These are phyloP conservation scores for Yarrowia osloensis DNA, from an alignment of 805 yeast genomes.

Conservation along the genomic window DNA sequence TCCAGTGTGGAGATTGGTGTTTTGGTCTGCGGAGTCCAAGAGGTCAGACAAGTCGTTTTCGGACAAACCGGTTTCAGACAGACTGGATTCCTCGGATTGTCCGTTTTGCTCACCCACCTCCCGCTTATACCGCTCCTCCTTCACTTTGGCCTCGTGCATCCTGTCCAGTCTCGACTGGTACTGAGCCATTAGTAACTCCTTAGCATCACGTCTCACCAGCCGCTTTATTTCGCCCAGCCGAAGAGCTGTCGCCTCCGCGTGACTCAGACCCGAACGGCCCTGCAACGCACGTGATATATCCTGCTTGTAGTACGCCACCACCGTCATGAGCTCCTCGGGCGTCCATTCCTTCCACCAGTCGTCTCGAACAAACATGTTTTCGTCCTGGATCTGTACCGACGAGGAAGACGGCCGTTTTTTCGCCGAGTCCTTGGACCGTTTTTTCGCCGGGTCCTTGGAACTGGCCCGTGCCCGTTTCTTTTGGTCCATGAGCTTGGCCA, in stretches of 20 bases:
- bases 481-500: no score
- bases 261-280: neutral
- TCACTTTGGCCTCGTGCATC: no score
- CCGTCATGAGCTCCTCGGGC: neutral
- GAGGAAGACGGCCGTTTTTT: neutral
- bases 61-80: no score
- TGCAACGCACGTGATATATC: neutral
- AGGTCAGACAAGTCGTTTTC: no score
- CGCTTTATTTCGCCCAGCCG: neutral
- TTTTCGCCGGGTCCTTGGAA: no score
- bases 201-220: slow-evolving; percentile 1
- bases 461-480: no score
- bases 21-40: no score
- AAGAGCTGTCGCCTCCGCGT: neutral
- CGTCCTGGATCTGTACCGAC: neutral
- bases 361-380: neutral
- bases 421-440: neutral
- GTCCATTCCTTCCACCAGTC: slow-evolving; percentile 24
- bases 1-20: neutral
- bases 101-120: no score
- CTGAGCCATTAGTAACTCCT: neutral
- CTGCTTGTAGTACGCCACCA: neutral
- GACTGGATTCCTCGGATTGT: no score
- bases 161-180: neutral
- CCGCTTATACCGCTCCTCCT: no score